A percentile compares a stretch with the other conserved stretches of the same genome.
phyloP scores from a whole-genome alignment of 805 yeast species.

The Kuraishia molischiana region DNA sequence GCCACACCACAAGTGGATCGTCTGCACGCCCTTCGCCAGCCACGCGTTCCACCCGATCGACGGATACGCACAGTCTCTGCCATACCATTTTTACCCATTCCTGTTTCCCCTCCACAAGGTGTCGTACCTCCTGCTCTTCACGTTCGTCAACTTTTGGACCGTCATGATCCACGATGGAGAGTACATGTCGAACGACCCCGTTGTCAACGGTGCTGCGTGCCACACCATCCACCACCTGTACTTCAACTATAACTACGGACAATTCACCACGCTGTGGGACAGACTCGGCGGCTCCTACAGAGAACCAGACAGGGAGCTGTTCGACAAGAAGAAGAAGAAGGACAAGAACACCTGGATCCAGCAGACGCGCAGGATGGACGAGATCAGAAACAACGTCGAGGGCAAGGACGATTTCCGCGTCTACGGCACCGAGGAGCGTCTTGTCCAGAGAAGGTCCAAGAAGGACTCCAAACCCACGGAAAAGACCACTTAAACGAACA shows the following conservation, averaged over 20 bases:
- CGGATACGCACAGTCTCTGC: conserved; percentile 87
- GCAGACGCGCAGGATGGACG: conserved; percentile 69
- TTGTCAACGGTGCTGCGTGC: conserved; percentile 96
- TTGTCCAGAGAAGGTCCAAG: no score
- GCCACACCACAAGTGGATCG: conserved; percentile 99
- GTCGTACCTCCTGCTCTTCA: conserved; percentile 71
- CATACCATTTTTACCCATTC: conserved; percentile 89
- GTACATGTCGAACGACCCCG: conserved; percentile 85
- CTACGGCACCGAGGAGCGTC: conserved; percentile 43
- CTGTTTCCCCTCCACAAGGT: conserved; percentile 88
- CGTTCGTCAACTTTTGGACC: conserved; percentile 95
- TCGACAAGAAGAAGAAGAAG: conserved; percentile 51
- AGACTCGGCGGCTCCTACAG: conserved; percentile 91
- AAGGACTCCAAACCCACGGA: no score
- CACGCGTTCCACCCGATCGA: conserved; percentile 99
- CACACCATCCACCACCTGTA: conserved; percentile 95
- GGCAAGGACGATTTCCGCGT: conserved; percentile 71
- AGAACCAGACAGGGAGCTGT: conserved; percentile 80
- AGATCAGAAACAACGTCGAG: conserved; percentile 70
- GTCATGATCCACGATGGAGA: conserved; percentile 98
- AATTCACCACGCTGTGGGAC: conserved; percentile 97
- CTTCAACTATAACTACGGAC: conserved; percentile 97
- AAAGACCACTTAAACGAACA: no score
- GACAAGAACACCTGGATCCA: conserved; percentile 55
- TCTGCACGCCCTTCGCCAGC: conserved; percentile 96